phyloP scores from a whole-genome alignment of 495 filamentous ascomycete genomes.

The Neurospora sp. region DNA sequence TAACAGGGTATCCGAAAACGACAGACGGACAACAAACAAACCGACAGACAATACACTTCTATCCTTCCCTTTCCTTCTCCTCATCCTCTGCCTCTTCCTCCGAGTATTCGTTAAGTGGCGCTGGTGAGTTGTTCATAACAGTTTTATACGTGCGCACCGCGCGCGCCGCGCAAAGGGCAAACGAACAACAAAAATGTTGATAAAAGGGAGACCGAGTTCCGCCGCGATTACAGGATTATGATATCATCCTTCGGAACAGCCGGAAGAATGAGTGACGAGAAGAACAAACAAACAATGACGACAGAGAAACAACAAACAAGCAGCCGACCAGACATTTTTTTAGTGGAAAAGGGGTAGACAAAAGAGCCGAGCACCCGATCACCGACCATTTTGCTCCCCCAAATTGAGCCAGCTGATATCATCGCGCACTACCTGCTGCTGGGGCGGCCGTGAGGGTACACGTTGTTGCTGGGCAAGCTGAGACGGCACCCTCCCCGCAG shows the following conservation, averaged over 20 bases:
- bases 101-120: background rate
- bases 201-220: background rate
- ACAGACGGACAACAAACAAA: background rate
- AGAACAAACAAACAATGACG: background rate
- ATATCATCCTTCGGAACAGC: background rate
- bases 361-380: background rate
- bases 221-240: background rate
- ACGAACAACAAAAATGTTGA: background rate
- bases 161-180: background rate
- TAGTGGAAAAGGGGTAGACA: background rate
- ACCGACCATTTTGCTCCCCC: constrained; percentile 17
- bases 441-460: constrained; percentile 25
- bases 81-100: background rate
- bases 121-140: background rate
- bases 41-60: background rate
- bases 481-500: constrained; percentile 13
- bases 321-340: background rate
- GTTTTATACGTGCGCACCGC: background rate
- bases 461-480: constrained; percentile 21
- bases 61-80: background rate
- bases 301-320: background rate
- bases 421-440: constrained; percentile 11
- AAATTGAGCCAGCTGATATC: constrained; percentile 79
- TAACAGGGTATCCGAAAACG: background rate
- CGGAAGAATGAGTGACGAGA: background rate